Base-by-base conservation (phyloP, 495 filamentous ascomycete genomes). In the Zalerion maritima region DNA sequence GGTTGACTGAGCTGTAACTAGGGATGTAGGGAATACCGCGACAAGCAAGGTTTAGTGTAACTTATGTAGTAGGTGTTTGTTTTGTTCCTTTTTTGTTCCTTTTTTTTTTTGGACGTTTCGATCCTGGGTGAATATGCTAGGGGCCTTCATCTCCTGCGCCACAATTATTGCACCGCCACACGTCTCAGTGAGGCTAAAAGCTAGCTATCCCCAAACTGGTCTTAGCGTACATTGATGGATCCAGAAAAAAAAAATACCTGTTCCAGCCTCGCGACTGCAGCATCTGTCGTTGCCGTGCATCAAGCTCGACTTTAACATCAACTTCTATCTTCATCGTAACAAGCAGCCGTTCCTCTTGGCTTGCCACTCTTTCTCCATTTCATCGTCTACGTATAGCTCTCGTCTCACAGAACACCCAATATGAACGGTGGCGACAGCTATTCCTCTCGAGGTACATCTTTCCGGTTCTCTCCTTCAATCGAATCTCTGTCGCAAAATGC, bases 371-470 rank as follows among this genome's bases (percentile, higher is more conserved):
- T 8, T 31, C 16, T 26, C 14, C 13, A 13, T 8, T 25, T 5
- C 4, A 2, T 10, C 22, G 16, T 19, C 36, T 14, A 24, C 17
- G 12, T 32, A 14, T 24, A 22, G 17, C 7, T 18, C 24, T 10
- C 17, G 4, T 21, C 24, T 13, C 17, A 26, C n/a, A 18, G 26
- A 10, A 36, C 34, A 25, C 45, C 49, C 57, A 75, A 34, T 36
- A 92, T 92, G 83, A 89, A 87, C 77, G 79, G n/a, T n/a, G n/a
- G 79, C 47, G 81, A 89, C 49, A 75, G 61, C 43, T 87, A 87
- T 55, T 75, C 79, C 36, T 71, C 78, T 51, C 74, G 81, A 74
- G 79, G 78, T 77, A 60, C 54, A 61, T 44, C 36, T 29, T 32
- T 28, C 19, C n/a, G n/a, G n/a, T n/a, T n/a, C n/a, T n/a, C n/a